These are phyloP conservation scores for Ceratobasidium sp. DNA, from an alignment of 1,284 basidiomycete species.

Conservation along the genomic window DNA sequence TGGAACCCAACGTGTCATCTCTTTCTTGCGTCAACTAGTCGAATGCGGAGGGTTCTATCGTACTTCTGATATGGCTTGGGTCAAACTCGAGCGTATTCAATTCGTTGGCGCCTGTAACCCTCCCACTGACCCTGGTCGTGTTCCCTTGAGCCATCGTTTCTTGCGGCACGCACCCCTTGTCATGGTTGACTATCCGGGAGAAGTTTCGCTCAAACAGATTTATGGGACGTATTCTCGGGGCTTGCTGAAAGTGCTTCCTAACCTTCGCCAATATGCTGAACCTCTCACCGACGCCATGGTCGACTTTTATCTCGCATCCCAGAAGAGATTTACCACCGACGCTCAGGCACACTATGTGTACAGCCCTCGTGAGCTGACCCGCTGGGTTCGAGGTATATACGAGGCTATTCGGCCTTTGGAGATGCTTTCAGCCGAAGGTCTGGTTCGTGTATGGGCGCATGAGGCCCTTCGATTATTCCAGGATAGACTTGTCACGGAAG, in stretches of 20 bases:
- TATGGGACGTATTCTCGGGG: conserved; percentile 99
- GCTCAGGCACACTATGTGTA: conserved; percentile 99
- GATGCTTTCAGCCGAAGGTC: conserved; percentile 89
- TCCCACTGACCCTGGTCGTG: conserved; percentile 99
- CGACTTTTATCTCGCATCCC: conserved; percentile 92
- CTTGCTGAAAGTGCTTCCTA: conserved; percentile 94
- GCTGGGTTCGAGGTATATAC: conserved; percentile 98
- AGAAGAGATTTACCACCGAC: conserved; percentile 95
- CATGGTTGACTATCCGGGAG: conserved; percentile 99
- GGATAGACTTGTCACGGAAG: conserved; percentile 93
- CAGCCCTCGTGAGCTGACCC: conserved; percentile 97
- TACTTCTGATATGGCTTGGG: conserved; percentile 95
- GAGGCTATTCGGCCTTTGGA: conserved; percentile 96
- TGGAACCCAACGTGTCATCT: conserved; percentile 98
- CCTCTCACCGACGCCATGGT: conserved; percentile 99
- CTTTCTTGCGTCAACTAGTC: conserved; percentile 97
- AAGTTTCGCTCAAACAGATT: conserved; percentile 97
- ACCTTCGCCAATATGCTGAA: conserved; percentile 91
- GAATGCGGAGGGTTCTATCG: conserved; percentile 97
- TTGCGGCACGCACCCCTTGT: conserved; percentile 98
- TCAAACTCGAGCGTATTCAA: conserved; percentile 97
- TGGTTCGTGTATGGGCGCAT: conserved; percentile 98
- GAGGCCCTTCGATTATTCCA: conserved; percentile 98
- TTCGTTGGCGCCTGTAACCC: conserved; percentile 99
- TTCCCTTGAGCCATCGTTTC: conserved; percentile 98